phyloP scores from a whole-genome alignment of 495 filamentous ascomycete genomes.

The Articulospora tetracladia region DNA sequence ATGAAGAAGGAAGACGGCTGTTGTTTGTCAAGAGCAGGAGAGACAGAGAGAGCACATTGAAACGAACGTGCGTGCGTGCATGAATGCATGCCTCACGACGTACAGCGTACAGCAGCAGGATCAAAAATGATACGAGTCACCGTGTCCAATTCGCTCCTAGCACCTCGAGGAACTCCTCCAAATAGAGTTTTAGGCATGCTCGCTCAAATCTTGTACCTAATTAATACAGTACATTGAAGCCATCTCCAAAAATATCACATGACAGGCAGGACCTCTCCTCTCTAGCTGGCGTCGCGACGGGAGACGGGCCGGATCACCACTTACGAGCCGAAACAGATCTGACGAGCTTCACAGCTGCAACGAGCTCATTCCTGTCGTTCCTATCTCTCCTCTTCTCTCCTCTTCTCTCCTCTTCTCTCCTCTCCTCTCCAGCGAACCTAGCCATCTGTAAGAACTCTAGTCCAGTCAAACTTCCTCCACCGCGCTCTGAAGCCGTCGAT shows the following conservation, averaged over 20 bases:
- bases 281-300: neutral
- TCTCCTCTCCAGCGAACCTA: slow-evolving; percentile 9
- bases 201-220: neutral
- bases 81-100: neutral
- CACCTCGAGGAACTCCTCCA: neutral
- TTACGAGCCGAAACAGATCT: neutral
- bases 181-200: neutral
- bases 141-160: neutral
- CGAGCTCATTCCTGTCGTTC: neutral
- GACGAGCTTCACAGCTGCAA: neutral
- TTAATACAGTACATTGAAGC: neutral
- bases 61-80: too few relatives aligned
- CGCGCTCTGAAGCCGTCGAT: slow-evolving; percentile 75
- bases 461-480: slow-evolving; percentile 98
- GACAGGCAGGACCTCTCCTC: too few relatives aligned
- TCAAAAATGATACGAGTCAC: neutral
- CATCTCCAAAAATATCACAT: neutral
- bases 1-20: too few relatives aligned
- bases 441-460: slow-evolving; percentile 59
- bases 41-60: too few relatives aligned
- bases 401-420: neutral
- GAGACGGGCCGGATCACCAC: neutral
- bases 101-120: neutral
- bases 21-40: too few relatives aligned
- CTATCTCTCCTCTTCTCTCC: neutral